These are phyloP conservation scores for Stephanodiscus triporus DNA, from an alignment of 108 stramenopile genomes.

Conservation along the genomic window DNA sequence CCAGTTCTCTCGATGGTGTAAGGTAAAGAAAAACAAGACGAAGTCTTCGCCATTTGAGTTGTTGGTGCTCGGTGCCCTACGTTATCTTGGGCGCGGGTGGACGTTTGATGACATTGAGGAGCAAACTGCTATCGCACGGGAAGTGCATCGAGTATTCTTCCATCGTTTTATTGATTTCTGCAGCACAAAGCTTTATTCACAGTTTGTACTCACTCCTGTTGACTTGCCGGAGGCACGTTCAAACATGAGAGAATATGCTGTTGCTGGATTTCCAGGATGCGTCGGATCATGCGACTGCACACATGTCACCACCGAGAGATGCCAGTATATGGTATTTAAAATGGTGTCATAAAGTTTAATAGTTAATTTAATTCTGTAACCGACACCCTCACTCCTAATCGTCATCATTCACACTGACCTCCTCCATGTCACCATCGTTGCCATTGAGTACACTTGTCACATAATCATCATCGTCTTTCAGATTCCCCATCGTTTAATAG, in stretches of 20 bases:
- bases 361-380: background rate
- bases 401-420: background rate
- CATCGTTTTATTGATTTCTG: constrained; percentile 25
- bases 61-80: constrained; percentile 12
- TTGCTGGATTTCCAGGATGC: constrained; percentile 13
- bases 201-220: background rate
- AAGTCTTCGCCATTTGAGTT: constrained; percentile 17
- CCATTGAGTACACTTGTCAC: too few relatives aligned
- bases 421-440: background rate
- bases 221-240: background rate
- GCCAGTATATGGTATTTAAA: constrained; percentile 11
- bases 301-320: constrained; percentile 12
- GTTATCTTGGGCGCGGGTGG: constrained; percentile 28
- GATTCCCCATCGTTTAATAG: background rate
- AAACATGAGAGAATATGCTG: background rate
- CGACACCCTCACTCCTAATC: background rate
- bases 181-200: constrained; percentile 1
- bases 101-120: constrained; percentile 37
- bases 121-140: constrained; percentile 15
- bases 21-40: background rate
- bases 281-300: constrained; percentile 7
- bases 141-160: constrained; percentile 18
- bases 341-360: constrained; percentile 3
- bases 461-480: too few relatives aligned
- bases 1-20: constrained; percentile 9